These are phyloP conservation scores for Wallacemonas sp. DNA, from an alignment of 208 protist genomes.

Conservation along the genomic window DNA sequence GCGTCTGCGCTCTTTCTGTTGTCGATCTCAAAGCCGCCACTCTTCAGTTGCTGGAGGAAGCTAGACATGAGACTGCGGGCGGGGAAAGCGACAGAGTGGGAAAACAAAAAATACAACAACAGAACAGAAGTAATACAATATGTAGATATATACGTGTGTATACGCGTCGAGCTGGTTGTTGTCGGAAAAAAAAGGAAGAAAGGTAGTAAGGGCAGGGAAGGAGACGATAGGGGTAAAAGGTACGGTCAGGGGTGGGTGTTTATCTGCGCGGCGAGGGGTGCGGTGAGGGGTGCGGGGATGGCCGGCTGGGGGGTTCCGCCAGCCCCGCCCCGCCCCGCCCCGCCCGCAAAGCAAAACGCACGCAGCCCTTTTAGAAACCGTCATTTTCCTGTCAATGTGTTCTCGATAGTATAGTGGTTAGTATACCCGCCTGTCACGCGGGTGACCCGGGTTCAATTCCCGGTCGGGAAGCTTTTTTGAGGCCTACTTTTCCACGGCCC, in stretches of 20 bases:
- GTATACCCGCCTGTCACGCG: slow-evolving; percentile 19
- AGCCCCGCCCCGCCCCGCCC: too few relatives aligned
- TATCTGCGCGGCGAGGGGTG: too few relatives aligned
- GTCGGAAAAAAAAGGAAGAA: too few relatives aligned
- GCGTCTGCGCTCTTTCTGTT: slow-evolving; percentile 63
- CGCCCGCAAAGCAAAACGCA: not conserved
- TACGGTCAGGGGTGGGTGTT: too few relatives aligned
- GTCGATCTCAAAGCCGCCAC: slow-evolving; percentile 48
- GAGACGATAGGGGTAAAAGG: too few relatives aligned
- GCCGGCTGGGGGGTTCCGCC: too few relatives aligned
- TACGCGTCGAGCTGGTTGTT: too few relatives aligned
- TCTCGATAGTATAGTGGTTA: slow-evolving; percentile 31
- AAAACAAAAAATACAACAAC: not conserved
- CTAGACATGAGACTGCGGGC: slow-evolving; percentile 32
- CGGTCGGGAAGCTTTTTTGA: slow-evolving; percentile 28
- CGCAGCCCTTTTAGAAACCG: not conserved
- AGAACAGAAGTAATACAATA: not conserved
- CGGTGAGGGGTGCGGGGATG: too few relatives aligned
- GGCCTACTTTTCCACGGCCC: not conserved
- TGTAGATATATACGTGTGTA: too few relatives aligned
- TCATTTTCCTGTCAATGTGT: slow-evolving; percentile 1
- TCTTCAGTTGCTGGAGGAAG: slow-evolving; percentile 73
- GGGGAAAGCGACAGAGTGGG: not conserved
- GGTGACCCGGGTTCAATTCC: slow-evolving; percentile 21
- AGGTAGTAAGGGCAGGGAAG: too few relatives aligned